Conservation (phyloP, 2,329 filamentous ascomycete species). For the Helminthosporium solani region DNA sequence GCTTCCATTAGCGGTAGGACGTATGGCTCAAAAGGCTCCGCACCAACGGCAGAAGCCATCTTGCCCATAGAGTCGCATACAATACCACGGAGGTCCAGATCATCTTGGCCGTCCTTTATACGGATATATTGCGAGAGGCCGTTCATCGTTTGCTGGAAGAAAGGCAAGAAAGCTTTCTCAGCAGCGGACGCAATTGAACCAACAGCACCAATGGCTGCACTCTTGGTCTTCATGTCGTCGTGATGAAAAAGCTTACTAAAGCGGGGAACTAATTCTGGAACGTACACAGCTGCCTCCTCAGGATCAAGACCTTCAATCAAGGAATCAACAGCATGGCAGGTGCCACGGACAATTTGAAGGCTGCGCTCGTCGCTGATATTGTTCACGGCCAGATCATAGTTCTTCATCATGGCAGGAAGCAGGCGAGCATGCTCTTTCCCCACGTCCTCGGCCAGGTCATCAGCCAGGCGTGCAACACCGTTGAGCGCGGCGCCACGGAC, state of each 20-base stretch:
- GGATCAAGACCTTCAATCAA: constrained; percentile 83
- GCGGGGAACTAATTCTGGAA: constrained; percentile 77
- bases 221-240: constrained; percentile 85
- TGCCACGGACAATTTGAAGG: constrained; percentile 82
- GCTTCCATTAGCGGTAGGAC: constrained; percentile 88
- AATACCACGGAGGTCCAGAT: constrained; percentile 83
- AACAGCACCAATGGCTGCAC: constrained; percentile 81
- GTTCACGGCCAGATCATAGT: constrained; percentile 77
- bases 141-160: constrained; percentile 87
- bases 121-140: constrained; percentile 80
- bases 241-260: constrained; percentile 82
- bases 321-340: constrained; percentile 87
- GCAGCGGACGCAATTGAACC: constrained; percentile 88
- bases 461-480: constrained; percentile 83
- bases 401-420: constrained; percentile 81
- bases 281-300: constrained; percentile 78
- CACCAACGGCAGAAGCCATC: constrained; percentile 84
- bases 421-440: constrained; percentile 80
- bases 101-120: constrained; percentile 86
- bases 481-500: constrained; percentile 87
- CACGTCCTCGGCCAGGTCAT: constrained; percentile 90
- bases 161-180: constrained; percentile 81
- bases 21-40: constrained; percentile 84
- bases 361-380: constrained; percentile 71
- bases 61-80: constrained; percentile 92